phyloP scores from a whole-genome alignment of 352 stramenopile genomes.

The Globisporangium viniferum region DNA sequence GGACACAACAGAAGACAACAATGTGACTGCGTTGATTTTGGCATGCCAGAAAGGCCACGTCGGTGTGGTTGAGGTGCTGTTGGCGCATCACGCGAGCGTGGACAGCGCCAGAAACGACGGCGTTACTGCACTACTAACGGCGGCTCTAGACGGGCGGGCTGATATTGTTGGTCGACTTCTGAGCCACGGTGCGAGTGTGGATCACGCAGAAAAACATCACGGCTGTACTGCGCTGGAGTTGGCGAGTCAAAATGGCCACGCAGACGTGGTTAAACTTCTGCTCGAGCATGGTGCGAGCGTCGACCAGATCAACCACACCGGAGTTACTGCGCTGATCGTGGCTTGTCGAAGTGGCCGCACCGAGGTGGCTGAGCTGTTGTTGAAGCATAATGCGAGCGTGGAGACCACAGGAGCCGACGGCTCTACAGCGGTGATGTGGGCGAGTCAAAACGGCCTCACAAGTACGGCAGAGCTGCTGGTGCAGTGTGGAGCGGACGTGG shows the following conservation, averaged over 20 bases:
- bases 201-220: background rate
- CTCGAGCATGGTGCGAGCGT: background rate
- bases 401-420: background rate
- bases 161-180: background rate
- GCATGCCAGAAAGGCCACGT: background rate
- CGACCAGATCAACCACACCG: background rate
- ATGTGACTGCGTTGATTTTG: background rate
- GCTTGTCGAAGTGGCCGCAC: background rate
- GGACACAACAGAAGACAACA: background rate
- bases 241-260: background rate
- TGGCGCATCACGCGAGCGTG: background rate
- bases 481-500: background rate
- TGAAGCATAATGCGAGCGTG: background rate
- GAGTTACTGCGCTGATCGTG: constrained; percentile 3
- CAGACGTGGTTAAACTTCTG: background rate
- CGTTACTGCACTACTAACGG: background rate
- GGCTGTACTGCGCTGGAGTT: background rate
- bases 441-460: background rate
- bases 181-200: background rate
- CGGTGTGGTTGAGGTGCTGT: background rate
- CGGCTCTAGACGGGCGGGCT: background rate
- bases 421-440: background rate
- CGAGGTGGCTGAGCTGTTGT: background rate
- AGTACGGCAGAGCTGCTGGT: background rate
- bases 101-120: background rate